Evolutionary conservation across 2,329 filamentous ascomycete genomes (phyloP).

Genomic region (Ceratocystiopsis brevicomis): DNA sequence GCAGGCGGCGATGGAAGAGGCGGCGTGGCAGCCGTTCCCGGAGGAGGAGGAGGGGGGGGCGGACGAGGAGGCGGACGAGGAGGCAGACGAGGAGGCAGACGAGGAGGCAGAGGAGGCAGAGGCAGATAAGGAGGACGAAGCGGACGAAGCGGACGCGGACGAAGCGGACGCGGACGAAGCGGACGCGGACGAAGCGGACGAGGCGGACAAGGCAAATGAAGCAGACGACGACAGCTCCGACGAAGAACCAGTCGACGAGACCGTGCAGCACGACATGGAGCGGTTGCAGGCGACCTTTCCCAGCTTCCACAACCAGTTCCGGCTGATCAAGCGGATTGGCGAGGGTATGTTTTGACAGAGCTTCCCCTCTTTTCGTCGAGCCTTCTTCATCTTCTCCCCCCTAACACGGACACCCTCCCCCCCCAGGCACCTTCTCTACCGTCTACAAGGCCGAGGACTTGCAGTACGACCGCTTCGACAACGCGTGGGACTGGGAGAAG

Average conservation of each 20-base stretch:
- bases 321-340: constrained; percentile 88
- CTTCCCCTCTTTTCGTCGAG: neutral
- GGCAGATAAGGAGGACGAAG: too few species aligned
- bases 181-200: constrained; percentile 12
- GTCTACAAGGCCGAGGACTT: constrained; percentile 97
- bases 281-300: constrained; percentile 67
- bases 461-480: constrained; percentile 63
- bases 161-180: constrained; percentile 15
- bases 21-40: too few species aligned
- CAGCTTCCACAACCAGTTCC: constrained; percentile 66
- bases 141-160: constrained; percentile 12
- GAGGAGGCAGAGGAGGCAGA: too few species aligned
- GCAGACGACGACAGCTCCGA: constrained; percentile 34
- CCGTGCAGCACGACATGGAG: constrained; percentile 69
- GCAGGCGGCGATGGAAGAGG: constrained; percentile 14
- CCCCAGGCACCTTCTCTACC: constrained; percentile 93
- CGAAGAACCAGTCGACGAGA: constrained; percentile 43
- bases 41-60: constrained; percentile 14
- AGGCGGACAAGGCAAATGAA: constrained; percentile 18
- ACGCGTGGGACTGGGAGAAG: constrained; percentile 66
- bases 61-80: constrained; percentile 18
- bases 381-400: too few species aligned
- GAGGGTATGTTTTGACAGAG: constrained; percentile 44
- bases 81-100: too few species aligned
- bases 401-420: too few species aligned